Percentiles rank a stretch among this genome's conserved stretches.
Evolutionary conservation across 495 filamentous ascomycete genomes (phyloP).

Genomic region (Daldinia concentrica): DNA sequence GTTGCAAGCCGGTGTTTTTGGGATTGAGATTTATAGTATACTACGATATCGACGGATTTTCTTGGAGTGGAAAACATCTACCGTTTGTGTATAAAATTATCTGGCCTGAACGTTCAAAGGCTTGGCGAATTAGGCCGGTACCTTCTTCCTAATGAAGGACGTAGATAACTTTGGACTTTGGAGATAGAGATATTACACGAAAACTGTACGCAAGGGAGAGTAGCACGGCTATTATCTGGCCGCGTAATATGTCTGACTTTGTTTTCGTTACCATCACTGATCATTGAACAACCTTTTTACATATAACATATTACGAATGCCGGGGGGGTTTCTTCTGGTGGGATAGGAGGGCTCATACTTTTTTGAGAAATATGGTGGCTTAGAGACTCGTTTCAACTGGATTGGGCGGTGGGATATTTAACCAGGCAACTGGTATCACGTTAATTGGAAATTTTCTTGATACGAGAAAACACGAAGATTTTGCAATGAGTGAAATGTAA

Average conservation of each 20-base stretch:
- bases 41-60: background rate
- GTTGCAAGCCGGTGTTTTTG: slow-evolving; percentile 3
- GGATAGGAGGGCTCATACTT: background rate
- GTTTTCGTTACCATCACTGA: background rate
- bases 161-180: background rate
- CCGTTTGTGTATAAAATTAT: background rate
- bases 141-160: background rate
- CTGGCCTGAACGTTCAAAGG: background rate
- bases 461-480: background rate
- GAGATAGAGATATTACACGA: background rate
- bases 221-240: background rate
- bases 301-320: background rate
- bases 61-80: background rate
- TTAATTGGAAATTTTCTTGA: background rate
- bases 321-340: background rate
- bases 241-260: background rate
- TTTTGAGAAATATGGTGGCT: background rate
- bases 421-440: background rate
- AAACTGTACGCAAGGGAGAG: background rate
- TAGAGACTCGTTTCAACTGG: background rate
- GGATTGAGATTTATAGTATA: background rate
- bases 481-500: background rate
- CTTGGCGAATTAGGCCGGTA: slow-evolving; percentile 1
- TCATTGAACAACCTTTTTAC: background rate
- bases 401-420: background rate